These are phyloP conservation scores for Lactifluus rugatus DNA, from an alignment of 768 basidiomycete genomes.

Conservation along the genomic window DNA sequence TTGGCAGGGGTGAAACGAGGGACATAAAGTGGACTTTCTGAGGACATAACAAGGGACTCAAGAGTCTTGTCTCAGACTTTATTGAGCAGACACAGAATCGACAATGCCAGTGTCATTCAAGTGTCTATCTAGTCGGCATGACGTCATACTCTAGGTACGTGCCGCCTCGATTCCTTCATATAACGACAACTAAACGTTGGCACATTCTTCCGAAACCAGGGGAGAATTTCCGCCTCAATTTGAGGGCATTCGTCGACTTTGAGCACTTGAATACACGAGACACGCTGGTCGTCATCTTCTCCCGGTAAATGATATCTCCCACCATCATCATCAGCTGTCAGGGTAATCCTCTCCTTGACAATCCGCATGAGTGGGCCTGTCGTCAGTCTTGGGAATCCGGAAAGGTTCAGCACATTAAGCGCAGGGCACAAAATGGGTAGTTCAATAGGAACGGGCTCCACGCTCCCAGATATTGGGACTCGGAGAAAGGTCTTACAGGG, in stretches of 20 bases:
- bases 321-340: not conserved
- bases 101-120: not conserved
- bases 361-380: conserved; percentile 17
- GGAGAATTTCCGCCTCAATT: conserved; percentile 17
- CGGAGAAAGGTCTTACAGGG: not conserved
- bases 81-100: not conserved
- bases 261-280: conserved; percentile 8
- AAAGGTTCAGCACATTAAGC: conserved; percentile 11
- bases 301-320: conserved; percentile 2
- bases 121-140: not conserved
- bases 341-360: conserved; percentile 8
- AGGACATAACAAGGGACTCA: not conserved
- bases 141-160: conserved; percentile 4
- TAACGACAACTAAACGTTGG: conserved; percentile 15
- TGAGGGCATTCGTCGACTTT: conserved; percentile 13
- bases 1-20: conserved; percentile 42
- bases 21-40: conserved; percentile 21
- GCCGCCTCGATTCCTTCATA: not conserved
- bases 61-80: not conserved
- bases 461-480: not conserved
- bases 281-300: not conserved
- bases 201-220: conserved; percentile 16
- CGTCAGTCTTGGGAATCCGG: conserved; percentile 3
- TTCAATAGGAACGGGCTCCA: not conserved
- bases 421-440: conserved; percentile 17